phyloP scores from a whole-genome alignment of 2,329 filamentous ascomycete species.

The Rhynchosporium graminicola region DNA sequence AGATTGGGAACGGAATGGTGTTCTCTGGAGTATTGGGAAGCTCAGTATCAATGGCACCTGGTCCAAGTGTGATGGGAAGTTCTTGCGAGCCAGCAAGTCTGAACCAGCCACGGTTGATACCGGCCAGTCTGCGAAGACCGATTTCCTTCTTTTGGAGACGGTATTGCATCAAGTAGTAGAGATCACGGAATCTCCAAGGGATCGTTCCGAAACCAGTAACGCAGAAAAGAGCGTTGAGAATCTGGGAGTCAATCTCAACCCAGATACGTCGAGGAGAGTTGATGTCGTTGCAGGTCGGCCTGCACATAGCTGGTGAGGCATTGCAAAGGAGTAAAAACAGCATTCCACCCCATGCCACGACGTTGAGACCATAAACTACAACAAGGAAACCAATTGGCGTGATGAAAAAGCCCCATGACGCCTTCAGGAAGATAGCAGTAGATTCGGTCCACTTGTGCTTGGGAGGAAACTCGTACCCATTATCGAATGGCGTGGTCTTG shows the following conservation, averaged over 20 bases:
- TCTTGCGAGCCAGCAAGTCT: slow-evolving; percentile 66
- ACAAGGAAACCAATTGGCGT: slow-evolving; percentile 78
- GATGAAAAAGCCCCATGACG: slow-evolving; percentile 71
- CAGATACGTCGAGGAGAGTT: slow-evolving; percentile 77
- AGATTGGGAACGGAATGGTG: slow-evolving; percentile 62
- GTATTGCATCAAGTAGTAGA: slow-evolving; percentile 71
- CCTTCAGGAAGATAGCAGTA: slow-evolving; percentile 56
- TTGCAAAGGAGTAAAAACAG: slow-evolving; percentile 82
- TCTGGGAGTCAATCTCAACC: slow-evolving; percentile 84
- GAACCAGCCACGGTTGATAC: slow-evolving; percentile 75
- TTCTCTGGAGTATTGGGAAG: slow-evolving; percentile 43
- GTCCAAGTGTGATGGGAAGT: slow-evolving; percentile 55
- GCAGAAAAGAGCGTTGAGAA: slow-evolving; percentile 82
- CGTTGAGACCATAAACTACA: slow-evolving; percentile 76
- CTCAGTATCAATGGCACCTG: slow-evolving; percentile 50
- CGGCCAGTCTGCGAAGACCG: slow-evolving; percentile 68
- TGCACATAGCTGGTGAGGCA: slow-evolving; percentile 72
- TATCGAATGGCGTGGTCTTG: slow-evolving; percentile 50
- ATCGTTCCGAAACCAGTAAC: slow-evolving; percentile 82
- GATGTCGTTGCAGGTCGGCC: slow-evolving; percentile 68
- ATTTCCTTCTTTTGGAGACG: slow-evolving; percentile 54
- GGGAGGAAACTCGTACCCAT: slow-evolving; percentile 66
- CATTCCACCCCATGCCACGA: slow-evolving; percentile 91
- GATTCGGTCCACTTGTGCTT: slow-evolving; percentile 61
- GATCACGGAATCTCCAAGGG: slow-evolving; percentile 81